A percentile compares a stretch with the other conserved stretches of the same genome.
phyloP scores from a whole-genome alignment of 2,329 filamentous ascomycete species.

The Cladophialophora chaetospira region DNA sequence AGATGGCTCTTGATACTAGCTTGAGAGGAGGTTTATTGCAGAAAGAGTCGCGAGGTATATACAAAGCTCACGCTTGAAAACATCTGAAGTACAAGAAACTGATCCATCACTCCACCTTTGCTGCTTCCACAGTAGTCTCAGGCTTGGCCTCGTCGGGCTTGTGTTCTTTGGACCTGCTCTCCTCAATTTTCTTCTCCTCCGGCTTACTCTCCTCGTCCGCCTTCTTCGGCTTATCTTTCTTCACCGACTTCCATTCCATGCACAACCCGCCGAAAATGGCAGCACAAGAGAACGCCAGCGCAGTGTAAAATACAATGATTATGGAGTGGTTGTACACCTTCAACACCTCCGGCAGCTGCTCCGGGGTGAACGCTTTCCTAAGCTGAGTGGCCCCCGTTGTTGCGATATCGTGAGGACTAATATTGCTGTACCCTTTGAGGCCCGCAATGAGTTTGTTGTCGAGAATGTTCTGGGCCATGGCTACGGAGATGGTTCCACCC shows the following conservation, averaged over 20 bases:
- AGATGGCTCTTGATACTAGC: too few species aligned
- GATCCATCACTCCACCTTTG: too few species aligned
- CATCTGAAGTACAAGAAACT: too few species aligned
- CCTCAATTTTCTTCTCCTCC: not conserved
- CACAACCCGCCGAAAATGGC: constrained; percentile 33
- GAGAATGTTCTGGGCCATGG: constrained; percentile 37
- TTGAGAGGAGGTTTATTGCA: too few species aligned
- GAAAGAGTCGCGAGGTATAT: too few species aligned
- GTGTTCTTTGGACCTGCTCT: not conserved
- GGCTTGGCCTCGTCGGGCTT: too few species aligned
- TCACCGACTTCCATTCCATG: constrained; percentile 37
- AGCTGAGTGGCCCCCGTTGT: constrained; percentile 34
- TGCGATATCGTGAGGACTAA: constrained; percentile 32
- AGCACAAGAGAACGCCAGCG: constrained; percentile 31
- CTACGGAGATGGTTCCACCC: constrained; percentile 37
- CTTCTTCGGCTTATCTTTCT: constrained; percentile 25
- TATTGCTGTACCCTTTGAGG: constrained; percentile 20
- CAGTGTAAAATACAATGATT: constrained; percentile 31
- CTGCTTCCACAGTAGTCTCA: too few species aligned
- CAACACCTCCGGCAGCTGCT: constrained; percentile 34
- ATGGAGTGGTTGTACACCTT: constrained; percentile 31
- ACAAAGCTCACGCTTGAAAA: too few species aligned
- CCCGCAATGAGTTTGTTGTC: constrained; percentile 33
- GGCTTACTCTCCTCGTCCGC: not conserved
- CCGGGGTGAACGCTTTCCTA: constrained; percentile 33